phyloP scores from a whole-genome alignment of 164 flowering plant genomes.

The Stephania yunnanensis region DNA sequence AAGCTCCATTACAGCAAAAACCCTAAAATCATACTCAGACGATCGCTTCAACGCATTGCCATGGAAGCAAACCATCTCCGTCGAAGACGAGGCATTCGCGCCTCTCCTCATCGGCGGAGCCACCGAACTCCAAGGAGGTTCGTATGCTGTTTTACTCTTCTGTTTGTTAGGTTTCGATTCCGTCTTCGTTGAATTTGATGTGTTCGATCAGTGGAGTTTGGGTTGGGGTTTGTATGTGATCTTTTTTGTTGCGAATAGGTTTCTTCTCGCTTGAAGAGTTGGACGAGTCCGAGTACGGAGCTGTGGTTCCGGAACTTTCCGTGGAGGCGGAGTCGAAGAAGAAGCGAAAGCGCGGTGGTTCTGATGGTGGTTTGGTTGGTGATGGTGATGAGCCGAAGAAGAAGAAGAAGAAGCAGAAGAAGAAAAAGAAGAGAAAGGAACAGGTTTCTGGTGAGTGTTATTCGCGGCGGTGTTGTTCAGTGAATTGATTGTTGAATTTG shows the following conservation, averaged over 20 bases:
- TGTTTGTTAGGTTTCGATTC: background rate
- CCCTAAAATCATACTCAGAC: background rate
- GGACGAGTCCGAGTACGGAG: conserved; percentile 59
- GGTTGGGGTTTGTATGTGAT: background rate
- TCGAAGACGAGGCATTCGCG: conserved; percentile 47
- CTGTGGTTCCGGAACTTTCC: conserved; percentile 26
- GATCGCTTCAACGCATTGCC: conserved; percentile 42
- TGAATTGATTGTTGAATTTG: background rate
- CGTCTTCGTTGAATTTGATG: background rate
- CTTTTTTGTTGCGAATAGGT: conserved; percentile 33
- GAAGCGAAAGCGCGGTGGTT: conserved; percentile 21
- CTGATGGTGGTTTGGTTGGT: conserved; percentile 11
- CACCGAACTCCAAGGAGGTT: conserved; percentile 73
- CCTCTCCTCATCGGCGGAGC: conserved; percentile 27
- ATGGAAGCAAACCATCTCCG: conserved; percentile 53
- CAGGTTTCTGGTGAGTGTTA: conserved; percentile 23
- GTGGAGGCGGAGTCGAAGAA: conserved; percentile 9
- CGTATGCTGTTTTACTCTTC: background rate
- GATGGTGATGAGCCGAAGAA: conserved; percentile 19
- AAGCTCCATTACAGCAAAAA: background rate
- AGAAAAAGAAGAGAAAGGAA: conserved; percentile 29
- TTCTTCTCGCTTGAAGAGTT: conserved; percentile 86
- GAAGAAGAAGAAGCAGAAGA: conserved; percentile 36
- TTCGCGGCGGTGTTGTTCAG: background rate
- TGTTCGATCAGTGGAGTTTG: background rate